phyloP scores from a whole-genome alignment of 2,329 filamentous ascomycete species.

The Colletotrichum sp. region DNA sequence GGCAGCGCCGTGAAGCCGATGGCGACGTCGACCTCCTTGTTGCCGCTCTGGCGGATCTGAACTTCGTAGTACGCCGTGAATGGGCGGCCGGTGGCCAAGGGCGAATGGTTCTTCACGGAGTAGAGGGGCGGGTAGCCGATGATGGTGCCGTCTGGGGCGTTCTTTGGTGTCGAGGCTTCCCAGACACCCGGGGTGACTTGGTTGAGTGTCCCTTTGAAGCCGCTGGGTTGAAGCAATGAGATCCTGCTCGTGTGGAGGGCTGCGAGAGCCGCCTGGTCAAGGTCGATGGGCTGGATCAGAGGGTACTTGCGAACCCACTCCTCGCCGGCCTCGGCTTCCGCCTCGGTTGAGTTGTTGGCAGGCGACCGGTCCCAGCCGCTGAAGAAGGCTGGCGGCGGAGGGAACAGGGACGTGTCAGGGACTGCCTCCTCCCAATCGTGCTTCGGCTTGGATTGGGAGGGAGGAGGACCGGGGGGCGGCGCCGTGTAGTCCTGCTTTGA shows the following conservation, averaged over 20 bases:
- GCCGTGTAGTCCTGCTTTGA: conserved; percentile 29
- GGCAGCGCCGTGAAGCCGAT: conserved; percentile 76
- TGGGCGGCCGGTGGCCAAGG: conserved; percentile 44
- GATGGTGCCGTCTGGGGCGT: conserved; percentile 66
- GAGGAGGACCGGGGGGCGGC: conserved; percentile 41
- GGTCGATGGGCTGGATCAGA: conserved; percentile 58
- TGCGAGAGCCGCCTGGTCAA: conserved; percentile 48
- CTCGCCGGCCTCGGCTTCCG: conserved; percentile 68
- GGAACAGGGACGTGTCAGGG: conserved; percentile 74
- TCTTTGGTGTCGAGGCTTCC: conserved; percentile 44
- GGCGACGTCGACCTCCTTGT: conserved; percentile 58
- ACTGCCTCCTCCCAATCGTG: conserved; percentile 77
- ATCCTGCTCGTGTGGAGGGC: conserved; percentile 60
- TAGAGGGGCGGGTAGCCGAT: conserved; percentile 75
- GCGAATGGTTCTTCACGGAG: conserved; percentile 62
- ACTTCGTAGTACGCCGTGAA: conserved; percentile 78
- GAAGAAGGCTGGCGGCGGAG: conserved; percentile 74
- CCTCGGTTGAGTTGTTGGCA: conserved; percentile 71
- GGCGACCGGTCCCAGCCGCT: conserved; percentile 68
- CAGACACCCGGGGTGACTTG: conserved; percentile 57
- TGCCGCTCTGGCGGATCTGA: conserved; percentile 50
- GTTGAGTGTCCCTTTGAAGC: conserved; percentile 52
- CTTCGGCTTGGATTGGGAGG: conserved; percentile 32
- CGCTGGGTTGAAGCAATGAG: conserved; percentile 55
- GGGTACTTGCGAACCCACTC: conserved; percentile 69